phyloP scores from a whole-genome alignment of 2,329 filamentous ascomycete genomes.

The Aspergillus pseudotamarii region DNA sequence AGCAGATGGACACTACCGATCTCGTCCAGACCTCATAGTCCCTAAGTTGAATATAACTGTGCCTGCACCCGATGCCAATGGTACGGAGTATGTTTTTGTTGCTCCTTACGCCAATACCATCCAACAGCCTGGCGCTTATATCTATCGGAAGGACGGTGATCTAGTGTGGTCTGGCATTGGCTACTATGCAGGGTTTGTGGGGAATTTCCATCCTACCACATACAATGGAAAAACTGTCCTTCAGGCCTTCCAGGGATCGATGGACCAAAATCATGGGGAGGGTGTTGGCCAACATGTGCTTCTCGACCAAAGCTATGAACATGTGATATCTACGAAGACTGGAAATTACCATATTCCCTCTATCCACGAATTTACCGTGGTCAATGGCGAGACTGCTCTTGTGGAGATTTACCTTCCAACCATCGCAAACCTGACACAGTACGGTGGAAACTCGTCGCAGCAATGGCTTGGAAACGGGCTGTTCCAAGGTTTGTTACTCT shows the following conservation, averaged over 20 bases:
- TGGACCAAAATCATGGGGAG: constrained; percentile 51
- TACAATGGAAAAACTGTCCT: constrained; percentile 55
- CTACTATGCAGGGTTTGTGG: constrained; percentile 52
- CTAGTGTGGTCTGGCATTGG: constrained; percentile 58
- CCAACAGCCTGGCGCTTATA: constrained; percentile 55
- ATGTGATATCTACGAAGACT: constrained; percentile 52
- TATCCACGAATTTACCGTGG: background rate
- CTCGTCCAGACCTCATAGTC: constrained; percentile 8
- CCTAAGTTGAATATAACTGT: constrained; percentile 30
- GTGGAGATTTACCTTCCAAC: background rate
- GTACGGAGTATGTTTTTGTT: constrained; percentile 35
- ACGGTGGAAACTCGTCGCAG: background rate
- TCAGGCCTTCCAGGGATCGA: constrained; percentile 55
- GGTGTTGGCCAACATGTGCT: constrained; percentile 56
- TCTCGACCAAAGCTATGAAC: constrained; percentile 56
- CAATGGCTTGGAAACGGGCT: background rate
- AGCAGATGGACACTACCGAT: constrained; percentile 2
- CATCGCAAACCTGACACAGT: background rate
- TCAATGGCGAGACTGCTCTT: background rate
- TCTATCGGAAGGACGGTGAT: constrained; percentile 55
- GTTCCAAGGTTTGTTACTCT: background rate
- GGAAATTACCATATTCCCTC: background rate
- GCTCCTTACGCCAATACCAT: constrained; percentile 38
- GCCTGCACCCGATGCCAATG: constrained; percentile 24
- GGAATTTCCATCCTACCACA: constrained; percentile 50